Percentiles rank a stretch among this genome's conserved stretches.
Evolutionary conservation across 2,329 filamentous ascomycete species (phyloP).

Genomic region (Cladosporium sp.): DNA sequence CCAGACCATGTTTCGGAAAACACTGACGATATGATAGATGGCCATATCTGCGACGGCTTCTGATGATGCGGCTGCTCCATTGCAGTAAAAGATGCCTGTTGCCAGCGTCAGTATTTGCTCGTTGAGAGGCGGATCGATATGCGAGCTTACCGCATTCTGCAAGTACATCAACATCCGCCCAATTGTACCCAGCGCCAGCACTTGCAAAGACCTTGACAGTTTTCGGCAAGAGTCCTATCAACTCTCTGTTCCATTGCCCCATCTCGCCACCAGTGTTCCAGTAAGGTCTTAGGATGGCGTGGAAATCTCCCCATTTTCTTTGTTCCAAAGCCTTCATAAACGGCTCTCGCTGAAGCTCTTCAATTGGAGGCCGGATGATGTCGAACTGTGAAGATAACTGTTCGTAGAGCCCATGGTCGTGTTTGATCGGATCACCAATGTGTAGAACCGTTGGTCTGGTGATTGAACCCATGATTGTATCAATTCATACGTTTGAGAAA

Average conservation of each 20-base stretch:
- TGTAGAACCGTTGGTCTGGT: slow-evolving; percentile 30
- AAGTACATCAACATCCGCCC: too few species aligned
- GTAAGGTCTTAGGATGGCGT: too few species aligned
- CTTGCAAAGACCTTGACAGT: too few species aligned
- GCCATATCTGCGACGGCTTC: slow-evolving; percentile 69
- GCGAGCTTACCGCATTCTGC: too few species aligned
- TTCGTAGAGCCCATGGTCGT: slow-evolving; percentile 39
- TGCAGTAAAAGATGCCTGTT: slow-evolving; percentile 63
- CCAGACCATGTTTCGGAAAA: slow-evolving; percentile 47
- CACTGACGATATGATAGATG: slow-evolving; percentile 42
- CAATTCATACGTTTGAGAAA: too few species aligned
- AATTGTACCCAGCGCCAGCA: too few species aligned
- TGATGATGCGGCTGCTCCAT: slow-evolving; percentile 62
- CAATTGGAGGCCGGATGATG: slow-evolving; percentile 29
- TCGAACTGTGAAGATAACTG: slow-evolving; percentile 32
- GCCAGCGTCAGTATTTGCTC: slow-evolving; percentile 29
- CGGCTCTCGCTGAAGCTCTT: slow-evolving; percentile 32
- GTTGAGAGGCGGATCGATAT: too few species aligned
- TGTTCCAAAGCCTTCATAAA: slow-evolving; percentile 36
- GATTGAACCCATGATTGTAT: too few species aligned
- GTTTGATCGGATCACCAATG: slow-evolving; percentile 38
- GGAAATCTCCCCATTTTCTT: slow-evolving; percentile 44
- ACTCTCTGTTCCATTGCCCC: too few species aligned
- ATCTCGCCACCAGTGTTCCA: too few species aligned
- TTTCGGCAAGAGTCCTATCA: too few species aligned